Evolutionary conservation across 2,329 filamentous ascomycete species (phyloP).

Genomic region (Trichoderma sp.): DNA sequence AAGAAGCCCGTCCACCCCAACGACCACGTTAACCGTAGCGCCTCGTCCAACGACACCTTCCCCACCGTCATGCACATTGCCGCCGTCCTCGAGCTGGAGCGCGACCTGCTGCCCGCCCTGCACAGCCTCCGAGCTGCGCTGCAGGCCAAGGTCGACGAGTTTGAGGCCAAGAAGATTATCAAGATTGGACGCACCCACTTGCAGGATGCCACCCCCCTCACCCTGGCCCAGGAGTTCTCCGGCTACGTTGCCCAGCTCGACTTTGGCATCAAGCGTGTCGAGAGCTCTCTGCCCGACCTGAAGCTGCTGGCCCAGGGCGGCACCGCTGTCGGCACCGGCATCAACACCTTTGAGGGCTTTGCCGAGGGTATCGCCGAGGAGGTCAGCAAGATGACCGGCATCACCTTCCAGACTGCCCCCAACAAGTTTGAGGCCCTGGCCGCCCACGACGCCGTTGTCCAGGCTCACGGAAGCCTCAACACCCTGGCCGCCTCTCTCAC

Average conservation of each 20-base stretch:
- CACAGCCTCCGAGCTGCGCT: conserved; percentile 79
- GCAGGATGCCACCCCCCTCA: conserved; percentile 94
- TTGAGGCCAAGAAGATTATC: conserved; percentile 84
- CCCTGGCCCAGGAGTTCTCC: conserved; percentile 94
- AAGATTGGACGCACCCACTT: conserved; percentile 98
- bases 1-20: conserved; percentile 99
- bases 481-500: conserved; percentile 86
- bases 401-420: conserved; percentile 89
- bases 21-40: conserved; percentile 99
- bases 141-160: conserved; percentile 84
- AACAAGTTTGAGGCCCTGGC: conserved; percentile 99
- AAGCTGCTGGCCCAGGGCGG: conserved; percentile 89
- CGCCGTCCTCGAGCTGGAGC: conserved; percentile 88
- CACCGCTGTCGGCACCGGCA: conserved; percentile 92
- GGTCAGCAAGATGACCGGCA: conserved; percentile 88
- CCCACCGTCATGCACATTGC: conserved; percentile 99
- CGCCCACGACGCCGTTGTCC: conserved; percentile 92
- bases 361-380: conserved; percentile 89
- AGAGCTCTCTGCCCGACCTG: conserved; percentile 79
- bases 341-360: conserved; percentile 97
- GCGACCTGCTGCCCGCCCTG: conserved; percentile 78
- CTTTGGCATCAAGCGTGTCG: conserved; percentile 81
- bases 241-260: conserved; percentile 95
- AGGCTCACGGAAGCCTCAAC: conserved; percentile 91
- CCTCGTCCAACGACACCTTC: conserved; percentile 98